Percentiles rank a stretch among this genome's conserved stretches.
Conservation (phyloP, 1,139 yeast genomes). For the Scheffersomyces illinoinensis region DNA sequence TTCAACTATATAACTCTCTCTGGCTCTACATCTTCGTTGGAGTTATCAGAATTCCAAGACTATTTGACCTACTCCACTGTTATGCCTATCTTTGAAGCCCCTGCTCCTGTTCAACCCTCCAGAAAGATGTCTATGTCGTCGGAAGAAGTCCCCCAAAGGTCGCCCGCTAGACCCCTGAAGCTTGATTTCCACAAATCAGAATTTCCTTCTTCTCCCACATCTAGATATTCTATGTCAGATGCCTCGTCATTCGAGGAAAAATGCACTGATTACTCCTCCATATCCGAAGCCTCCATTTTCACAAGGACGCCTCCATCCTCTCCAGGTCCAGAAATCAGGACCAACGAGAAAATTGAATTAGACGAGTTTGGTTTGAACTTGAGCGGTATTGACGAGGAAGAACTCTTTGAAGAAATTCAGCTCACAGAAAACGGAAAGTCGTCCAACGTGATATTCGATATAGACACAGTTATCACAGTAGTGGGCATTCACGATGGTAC, state of each 20-base stretch:
- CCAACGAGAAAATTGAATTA: background rate
- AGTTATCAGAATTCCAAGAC: background rate
- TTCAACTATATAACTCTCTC: background rate
- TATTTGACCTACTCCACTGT: background rate
- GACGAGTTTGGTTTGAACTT: slow-evolving; percentile 11
- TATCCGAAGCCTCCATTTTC: slow-evolving; percentile 21
- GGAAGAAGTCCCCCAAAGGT: slow-evolving; percentile 10
- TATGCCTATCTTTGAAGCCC: background rate
- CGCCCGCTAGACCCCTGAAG: slow-evolving; percentile 8
- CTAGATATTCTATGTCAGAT: slow-evolving; percentile 3
- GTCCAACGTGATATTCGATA: slow-evolving; percentile 13
- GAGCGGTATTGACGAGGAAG: slow-evolving; percentile 19
- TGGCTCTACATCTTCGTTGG: background rate
- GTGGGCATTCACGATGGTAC: slow-evolving; percentile 16
- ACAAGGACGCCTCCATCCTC: slow-evolving; percentile 8
- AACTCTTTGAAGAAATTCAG: slow-evolving; percentile 20
- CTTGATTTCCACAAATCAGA: background rate
- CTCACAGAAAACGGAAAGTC: slow-evolving; percentile 16
- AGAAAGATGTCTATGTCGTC: background rate
- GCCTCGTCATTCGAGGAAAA: slow-evolving; percentile 13
- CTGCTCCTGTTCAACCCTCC: background rate
- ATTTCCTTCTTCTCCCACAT: background rate
- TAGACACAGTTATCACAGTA: slow-evolving; percentile 25
- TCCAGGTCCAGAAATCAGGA: background rate
- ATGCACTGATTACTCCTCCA: slow-evolving; percentile 9